Percentiles rank a stretch among this genome's conserved stretches.
phyloP scores from a whole-genome alignment of 2,329 filamentous ascomycete genomes.

The Fusarium globosum region DNA sequence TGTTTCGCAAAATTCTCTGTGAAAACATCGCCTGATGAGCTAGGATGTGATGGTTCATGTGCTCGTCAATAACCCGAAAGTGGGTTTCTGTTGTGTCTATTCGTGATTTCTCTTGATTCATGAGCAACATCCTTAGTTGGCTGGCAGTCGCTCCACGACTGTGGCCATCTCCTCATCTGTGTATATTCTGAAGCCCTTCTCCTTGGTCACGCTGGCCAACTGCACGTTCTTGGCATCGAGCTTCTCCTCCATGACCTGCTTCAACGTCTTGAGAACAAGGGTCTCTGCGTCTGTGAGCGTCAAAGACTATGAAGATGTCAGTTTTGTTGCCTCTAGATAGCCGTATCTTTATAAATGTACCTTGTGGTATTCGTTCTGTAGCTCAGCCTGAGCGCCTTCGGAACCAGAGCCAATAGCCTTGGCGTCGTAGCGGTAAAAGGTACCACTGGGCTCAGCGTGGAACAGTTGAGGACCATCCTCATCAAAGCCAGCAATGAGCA shows the following conservation, averaged over 20 bases:
- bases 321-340: not conserved
- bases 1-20: slow-evolving; percentile 27
- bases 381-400: slow-evolving; percentile 95
- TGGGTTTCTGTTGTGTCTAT: slow-evolving; percentile 37
- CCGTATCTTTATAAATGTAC: slow-evolving; percentile 50
- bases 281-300: slow-evolving; percentile 94
- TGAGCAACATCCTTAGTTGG: slow-evolving; percentile 60
- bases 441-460: slow-evolving; percentile 97
- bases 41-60: slow-evolving; percentile 1
- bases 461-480: slow-evolving; percentile 97
- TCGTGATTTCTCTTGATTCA: slow-evolving; percentile 37
- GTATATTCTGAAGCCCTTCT: slow-evolving; percentile 99
- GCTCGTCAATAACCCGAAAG: slow-evolving; percentile 21
- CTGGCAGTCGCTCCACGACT: slow-evolving; percentile 85
- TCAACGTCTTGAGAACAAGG: slow-evolving; percentile 94
- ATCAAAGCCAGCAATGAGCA: slow-evolving; percentile 96
- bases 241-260: slow-evolving; percentile 99
- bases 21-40: slow-evolving; percentile 8
- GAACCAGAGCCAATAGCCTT: slow-evolving; percentile 98
- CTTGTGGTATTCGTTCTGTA: slow-evolving; percentile 99
- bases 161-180: slow-evolving; percentile 96
- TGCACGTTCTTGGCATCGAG: slow-evolving; percentile 99
- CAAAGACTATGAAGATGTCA: slow-evolving; percentile 69
- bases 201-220: slow-evolving; percentile 96
- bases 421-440: slow-evolving; percentile 98